Percentiles rank a stretch among this genome's conserved stretches.
Conservation (phyloP, 768 basidiomycete species). For the Pluteus cervinus region DNA sequence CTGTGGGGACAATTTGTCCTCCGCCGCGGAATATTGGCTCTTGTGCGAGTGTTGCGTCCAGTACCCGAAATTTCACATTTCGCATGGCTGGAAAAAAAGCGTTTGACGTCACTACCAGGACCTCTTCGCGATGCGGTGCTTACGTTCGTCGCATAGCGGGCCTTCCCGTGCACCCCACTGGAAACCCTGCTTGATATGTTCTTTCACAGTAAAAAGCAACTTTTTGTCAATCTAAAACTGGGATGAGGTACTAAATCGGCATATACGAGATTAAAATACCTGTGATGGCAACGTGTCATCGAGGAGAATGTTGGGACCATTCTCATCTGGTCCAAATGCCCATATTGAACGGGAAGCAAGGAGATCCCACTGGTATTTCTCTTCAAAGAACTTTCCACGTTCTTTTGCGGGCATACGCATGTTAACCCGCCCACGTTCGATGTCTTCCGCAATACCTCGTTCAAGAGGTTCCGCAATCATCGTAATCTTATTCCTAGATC, state of each 20-base stretch:
- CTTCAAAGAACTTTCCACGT: conserved; percentile 91
- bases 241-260: conserved; percentile 3
- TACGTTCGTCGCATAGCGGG: conserved; percentile 96
- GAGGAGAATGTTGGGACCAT: conserved; percentile 86
- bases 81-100: conserved; percentile 69
- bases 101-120: conserved; percentile 3
- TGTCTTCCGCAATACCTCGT: conserved; percentile 91
- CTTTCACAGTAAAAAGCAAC: conserved; percentile 79
- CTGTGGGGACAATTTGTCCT: conserved; percentile 97
- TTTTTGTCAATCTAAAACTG: conserved; percentile 82
- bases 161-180: conserved; percentile 99
- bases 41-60: conserved; percentile 87
- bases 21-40: conserved; percentile 98
- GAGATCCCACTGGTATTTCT: conserved; percentile 97
- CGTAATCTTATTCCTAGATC: conserved; percentile 86
- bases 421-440: conserved; percentile 87
- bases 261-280: conserved; percentile 31
- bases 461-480: conserved; percentile 99
- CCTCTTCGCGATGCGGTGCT: conserved; percentile 32
- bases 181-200: conserved; percentile 98
- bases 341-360: conserved; percentile 97
- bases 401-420: conserved; percentile 97
- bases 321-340: conserved; percentile 98
- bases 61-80: conserved; percentile 94
- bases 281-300: conserved; percentile 97